phyloP scores from a whole-genome alignment of 2,329 filamentous ascomycete species.

The Dothistroma septosporum region DNA sequence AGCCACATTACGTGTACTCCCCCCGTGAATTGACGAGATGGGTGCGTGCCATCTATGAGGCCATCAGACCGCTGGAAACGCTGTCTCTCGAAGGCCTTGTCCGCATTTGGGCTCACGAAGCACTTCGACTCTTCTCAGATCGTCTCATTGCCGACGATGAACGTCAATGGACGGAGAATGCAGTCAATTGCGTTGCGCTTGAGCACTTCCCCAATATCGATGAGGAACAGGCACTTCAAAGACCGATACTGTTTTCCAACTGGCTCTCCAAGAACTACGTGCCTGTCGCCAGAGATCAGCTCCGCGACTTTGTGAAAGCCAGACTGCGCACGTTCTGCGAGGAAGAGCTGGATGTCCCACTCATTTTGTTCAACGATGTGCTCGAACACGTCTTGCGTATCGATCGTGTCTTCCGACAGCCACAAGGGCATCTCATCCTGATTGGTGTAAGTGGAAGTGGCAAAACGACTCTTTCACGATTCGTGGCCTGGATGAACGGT shows the following conservation, averaged over 20 bases:
- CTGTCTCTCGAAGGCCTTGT: conserved; percentile 87
- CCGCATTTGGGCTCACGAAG: conserved; percentile 97
- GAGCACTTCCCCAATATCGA: conserved; percentile 96
- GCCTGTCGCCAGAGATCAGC: conserved; percentile 88
- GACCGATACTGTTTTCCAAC: conserved; percentile 96
- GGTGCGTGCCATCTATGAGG: conserved; percentile 96
- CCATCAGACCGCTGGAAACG: conserved; percentile 84
- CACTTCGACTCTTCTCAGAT: conserved; percentile 93
- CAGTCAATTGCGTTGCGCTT: conserved; percentile 77
- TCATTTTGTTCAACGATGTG: conserved; percentile 99
- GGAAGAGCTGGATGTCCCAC: conserved; percentile 95
- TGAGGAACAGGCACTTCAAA: conserved; percentile 79
- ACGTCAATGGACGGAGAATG: conserved; percentile 88
- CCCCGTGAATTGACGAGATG: conserved; percentile 96
- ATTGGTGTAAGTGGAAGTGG: conserved; percentile 98
- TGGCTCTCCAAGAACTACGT: conserved; percentile 99
- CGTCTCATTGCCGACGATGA: conserved; percentile 92
- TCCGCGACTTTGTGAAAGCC: conserved; percentile 96
- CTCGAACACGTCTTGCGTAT: conserved; percentile 97
- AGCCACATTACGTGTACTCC: conserved; percentile 98
- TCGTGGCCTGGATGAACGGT: conserved; percentile 99
- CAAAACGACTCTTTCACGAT: conserved; percentile 95
- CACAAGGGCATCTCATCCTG: conserved; percentile 94
- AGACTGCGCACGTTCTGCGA: conserved; percentile 97
- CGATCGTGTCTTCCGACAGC: conserved; percentile 96